Percentiles rank a stretch among this genome's conserved stretches.
Evolutionary conservation across 495 filamentous ascomycete species (phyloP).

Genomic region (Talaromyces borbonicus): DNA sequence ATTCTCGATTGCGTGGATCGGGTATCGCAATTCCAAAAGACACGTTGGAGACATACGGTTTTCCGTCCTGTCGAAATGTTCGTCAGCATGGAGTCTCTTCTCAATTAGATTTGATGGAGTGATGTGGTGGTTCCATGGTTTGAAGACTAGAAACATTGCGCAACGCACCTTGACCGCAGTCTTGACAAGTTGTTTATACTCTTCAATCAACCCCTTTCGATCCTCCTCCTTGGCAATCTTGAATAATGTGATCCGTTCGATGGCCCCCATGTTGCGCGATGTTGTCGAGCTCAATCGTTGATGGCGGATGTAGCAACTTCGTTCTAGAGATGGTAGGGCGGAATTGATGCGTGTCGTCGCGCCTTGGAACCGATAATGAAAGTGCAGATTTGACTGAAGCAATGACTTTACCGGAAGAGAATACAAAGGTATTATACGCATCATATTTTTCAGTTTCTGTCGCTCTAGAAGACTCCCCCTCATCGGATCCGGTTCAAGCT

Average conservation of each 20-base stretch:
- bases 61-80: conserved; percentile 50
- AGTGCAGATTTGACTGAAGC: not conserved
- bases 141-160: not conserved
- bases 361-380: too few species aligned
- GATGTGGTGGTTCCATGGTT: not conserved
- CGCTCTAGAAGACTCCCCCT: too few species aligned
- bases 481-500: too few species aligned
- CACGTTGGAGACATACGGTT: conserved; percentile 52
- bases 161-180: conserved; percentile 39
- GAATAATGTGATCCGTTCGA: conserved; percentile 51
- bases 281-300: not conserved
- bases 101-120: not conserved
- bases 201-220: conserved; percentile 32
- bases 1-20: conserved; percentile 53
- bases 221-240: conserved; percentile 43
- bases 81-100: too few species aligned
- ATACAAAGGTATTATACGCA: too few species aligned
- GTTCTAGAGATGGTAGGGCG: too few species aligned
- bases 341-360: too few species aligned
- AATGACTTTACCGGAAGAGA: too few species aligned
- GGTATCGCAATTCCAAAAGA: conserved; percentile 33
- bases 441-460: too few species aligned
- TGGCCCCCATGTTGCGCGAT: conserved; percentile 27
- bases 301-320: not conserved
- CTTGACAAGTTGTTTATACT: conserved; percentile 41